Base-by-base conservation (phyloP, 768 basidiomycete genomes). In the Phlegmacium glaucopus region DNA sequence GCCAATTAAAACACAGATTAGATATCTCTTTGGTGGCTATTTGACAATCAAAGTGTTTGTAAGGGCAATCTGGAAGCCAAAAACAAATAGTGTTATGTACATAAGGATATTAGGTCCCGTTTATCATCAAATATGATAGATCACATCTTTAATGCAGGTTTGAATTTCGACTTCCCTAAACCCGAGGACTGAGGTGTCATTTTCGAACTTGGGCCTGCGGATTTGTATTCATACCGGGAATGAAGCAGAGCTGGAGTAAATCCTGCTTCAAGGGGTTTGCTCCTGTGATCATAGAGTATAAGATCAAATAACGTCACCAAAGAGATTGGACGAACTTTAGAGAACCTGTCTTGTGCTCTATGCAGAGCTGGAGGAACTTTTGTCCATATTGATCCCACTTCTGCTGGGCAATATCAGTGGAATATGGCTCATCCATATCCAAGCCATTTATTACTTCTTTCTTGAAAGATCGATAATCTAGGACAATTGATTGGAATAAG, bases 351-450 rank as follows among this genome's bases (percentile, higher is more conserved):
- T 59, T 69, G 27, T 70, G 56, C 15, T 60, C 53, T 29, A 68
- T 67, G 51, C 72, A 75, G 29, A 72, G 50, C 7, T 63, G 51
- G 34, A 77, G 61, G 45, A 77, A 73, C 18, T 52, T 51, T n/a
- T 59, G 54, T 12, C 72, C 74, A 47, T 68, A 69, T 15, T 58
- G 52, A 4, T 52, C 51, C 47, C 58, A 74, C 48, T 64, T 63
- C 1, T 54, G 36, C 4, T 69, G 58, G 1, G 63, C 62, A 28
- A 74, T 64, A 37, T 66, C 55, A 10, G 72, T 76, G 48, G 76
- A 66, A 60, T 79, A 73, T 17, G 50, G 18, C 16, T 45, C 45
- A 18, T 58, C 54, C 35, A 52, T 34, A 12, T 70, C 62, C 7
- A 76, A 66, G 12, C 77, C 69, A 40, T 47, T 27, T 15, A 55